phyloP scores from a whole-genome alignment of 2,329 filamentous ascomycete genomes.

The Trichoderma pleuroti region DNA sequence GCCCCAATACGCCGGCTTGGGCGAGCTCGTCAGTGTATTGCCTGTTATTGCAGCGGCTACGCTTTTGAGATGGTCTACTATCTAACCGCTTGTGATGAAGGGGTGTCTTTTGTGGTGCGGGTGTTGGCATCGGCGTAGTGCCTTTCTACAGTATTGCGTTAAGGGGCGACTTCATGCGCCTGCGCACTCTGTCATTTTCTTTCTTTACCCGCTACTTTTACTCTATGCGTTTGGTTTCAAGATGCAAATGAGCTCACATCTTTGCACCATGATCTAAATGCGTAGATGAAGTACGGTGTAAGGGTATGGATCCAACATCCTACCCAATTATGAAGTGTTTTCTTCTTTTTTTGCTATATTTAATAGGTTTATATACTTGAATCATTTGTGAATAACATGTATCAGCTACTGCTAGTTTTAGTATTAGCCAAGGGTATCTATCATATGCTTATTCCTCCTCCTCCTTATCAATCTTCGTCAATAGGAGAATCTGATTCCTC shows the following conservation, averaged over 20 bases:
- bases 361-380: neutral
- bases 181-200: neutral
- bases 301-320: constrained; percentile 1
- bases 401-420: neutral
- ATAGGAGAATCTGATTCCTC: constrained; percentile 29
- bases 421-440: neutral
- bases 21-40: constrained; percentile 70
- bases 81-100: constrained; percentile 14
- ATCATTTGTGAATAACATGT: neutral
- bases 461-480: neutral
- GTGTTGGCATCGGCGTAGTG: neutral
- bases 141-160: neutral
- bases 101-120: neutral
- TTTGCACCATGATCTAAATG: neutral
- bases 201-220: neutral
- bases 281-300: neutral
- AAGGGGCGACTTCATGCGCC: no score
- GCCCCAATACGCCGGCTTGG: constrained; percentile 63
- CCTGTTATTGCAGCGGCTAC: constrained; percentile 62
- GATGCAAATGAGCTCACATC: neutral
- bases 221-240: neutral
- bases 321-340: neutral
- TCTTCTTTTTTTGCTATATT: neutral
- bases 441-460: neutral
- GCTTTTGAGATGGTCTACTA: constrained; percentile 41